Percentiles rank a stretch among this genome's conserved stretches.
Conservation (phyloP, 495 filamentous ascomycete species). For the Antarctomyces pellizariae region DNA sequence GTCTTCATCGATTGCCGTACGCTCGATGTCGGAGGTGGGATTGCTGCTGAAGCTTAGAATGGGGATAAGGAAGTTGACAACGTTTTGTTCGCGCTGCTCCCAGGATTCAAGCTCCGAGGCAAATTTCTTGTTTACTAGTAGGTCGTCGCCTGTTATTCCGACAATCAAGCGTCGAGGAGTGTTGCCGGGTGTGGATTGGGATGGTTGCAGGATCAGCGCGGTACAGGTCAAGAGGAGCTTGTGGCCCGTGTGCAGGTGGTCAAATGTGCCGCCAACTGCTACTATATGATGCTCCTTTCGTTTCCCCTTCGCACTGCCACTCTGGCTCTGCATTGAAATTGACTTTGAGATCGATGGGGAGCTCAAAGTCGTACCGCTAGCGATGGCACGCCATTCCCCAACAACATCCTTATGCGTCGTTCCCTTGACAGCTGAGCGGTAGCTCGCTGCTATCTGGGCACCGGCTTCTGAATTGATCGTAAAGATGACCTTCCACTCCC, state of each 20-base stretch:
- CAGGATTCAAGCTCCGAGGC: conserved; percentile 57
- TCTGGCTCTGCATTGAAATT: too few relatives aligned
- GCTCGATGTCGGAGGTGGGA: conserved; percentile 16
- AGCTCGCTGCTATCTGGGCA: too few relatives aligned
- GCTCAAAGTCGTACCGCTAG: too few relatives aligned
- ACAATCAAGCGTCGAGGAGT: conserved; percentile 36
- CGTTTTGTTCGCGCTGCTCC: conserved; percentile 41
- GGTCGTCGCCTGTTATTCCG: conserved; percentile 68
- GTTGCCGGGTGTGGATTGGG: conserved; percentile 15
- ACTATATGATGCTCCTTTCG: conserved; percentile 28
- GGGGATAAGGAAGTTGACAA: conserved; percentile 44
- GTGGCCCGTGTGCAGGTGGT: conserved; percentile 90
- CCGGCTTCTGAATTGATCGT: conserved; percentile 36
- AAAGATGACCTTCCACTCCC: conserved; percentile 49
- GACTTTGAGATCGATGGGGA: too few relatives aligned
- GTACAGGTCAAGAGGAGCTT: conserved; percentile 78
- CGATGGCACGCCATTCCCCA: too few relatives aligned
- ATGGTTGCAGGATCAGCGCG: conserved; percentile 38
- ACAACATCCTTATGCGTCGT: too few relatives aligned
- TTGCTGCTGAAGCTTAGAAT: conserved; percentile 31
- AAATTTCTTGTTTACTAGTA: conserved; percentile 75
- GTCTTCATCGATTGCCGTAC: conserved; percentile 4
- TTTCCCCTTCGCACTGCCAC: conserved; percentile 8
- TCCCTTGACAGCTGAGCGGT: too few relatives aligned
- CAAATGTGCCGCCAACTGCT: conserved; percentile 85